A percentile compares a stretch with the other conserved stretches of the same genome.
Conservation (phyloP, 2,329 filamentous ascomycete species). For the Penicillium sumatraense region DNA sequence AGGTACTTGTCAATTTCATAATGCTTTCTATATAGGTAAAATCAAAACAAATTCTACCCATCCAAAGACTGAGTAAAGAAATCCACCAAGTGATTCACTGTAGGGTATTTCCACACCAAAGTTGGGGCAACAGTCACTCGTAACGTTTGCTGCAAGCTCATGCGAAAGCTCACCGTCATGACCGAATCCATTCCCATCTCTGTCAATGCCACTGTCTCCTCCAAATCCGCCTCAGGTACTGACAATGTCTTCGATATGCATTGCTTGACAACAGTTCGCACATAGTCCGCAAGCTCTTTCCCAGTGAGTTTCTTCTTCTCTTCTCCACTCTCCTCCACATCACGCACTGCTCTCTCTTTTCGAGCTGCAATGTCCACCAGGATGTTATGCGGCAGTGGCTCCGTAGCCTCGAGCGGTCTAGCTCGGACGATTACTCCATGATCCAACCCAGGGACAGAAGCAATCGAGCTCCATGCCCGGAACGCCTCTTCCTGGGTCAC, state of each 20-base stretch:
- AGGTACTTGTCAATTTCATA: no score
- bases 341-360: no score
- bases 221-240: neutral
- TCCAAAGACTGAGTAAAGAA: no score
- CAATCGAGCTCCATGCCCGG: neutral
- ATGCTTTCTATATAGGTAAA: no score
- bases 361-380: neutral
- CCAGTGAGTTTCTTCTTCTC: neutral
- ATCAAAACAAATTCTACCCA: no score
- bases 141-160: conserved; percentile 40
- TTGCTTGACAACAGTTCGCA: conserved; percentile 47
- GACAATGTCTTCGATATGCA: neutral
- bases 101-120: conserved; percentile 48
- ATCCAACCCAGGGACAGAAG: no score
- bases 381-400: neutral
- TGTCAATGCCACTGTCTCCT: conserved; percentile 32
- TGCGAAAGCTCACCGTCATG: conserved; percentile 44
- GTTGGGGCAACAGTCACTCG: conserved; percentile 45
- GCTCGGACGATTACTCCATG: neutral
- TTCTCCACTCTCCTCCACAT: neutral
- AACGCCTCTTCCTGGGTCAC: neutral
- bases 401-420: neutral
- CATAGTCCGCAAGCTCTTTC: neutral
- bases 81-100: conserved; percentile 32
- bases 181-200: conserved; percentile 49